Base-by-base conservation (phyloP, 805 yeast genomes). In the Pichia pseudocactophila region DNA sequence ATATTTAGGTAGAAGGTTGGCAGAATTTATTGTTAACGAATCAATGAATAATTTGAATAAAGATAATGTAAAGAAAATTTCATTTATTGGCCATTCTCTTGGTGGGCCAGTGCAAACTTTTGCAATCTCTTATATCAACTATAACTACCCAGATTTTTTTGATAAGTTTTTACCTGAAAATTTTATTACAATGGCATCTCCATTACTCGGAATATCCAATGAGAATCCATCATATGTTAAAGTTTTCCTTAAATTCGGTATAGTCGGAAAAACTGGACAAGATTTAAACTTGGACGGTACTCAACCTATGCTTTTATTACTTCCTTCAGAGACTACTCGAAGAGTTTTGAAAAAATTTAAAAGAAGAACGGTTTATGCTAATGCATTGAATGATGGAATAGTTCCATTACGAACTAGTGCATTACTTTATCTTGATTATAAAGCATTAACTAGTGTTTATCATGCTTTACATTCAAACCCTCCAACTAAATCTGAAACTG, bases 331-430 rank as follows among this genome's bases (percentile, higher is more conserved):
- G 6, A 84, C 89, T 2, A 81, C 90, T 0, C 79, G 81, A 47
- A 63, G 62, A 30, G 68, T 82, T 0, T 69, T 90, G 45, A 73
- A 74, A 44, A 61, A 63, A 44, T 90, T 92, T 62, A 58, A 69
- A 34, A 65, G 82, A 46, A 69, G 97, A 48, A 87, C 96, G 0
- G 65, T 83, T 0, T 92, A 92, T 60, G 96, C 97, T 0, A 92
- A 92, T 62, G 80, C 84, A 0, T 69, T 85, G 16, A 81, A 92
- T 60, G 98, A 92, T 63, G 98, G 98, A 2, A 88, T 92, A 41
- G 98, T 92, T 2, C 97, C 98, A 0, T 65, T 92, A 51, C 67
- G 97, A 40, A 92, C 98, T 0, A 79, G 96, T 0, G 87, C 97
- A 0, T 64, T 90, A 41, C 61, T 90, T 22, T 90, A 82, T 54